Evolutionary conservation across 2,329 filamentous ascomycete species (phyloP).

Genomic region (Fusarium tupiense): DNA sequence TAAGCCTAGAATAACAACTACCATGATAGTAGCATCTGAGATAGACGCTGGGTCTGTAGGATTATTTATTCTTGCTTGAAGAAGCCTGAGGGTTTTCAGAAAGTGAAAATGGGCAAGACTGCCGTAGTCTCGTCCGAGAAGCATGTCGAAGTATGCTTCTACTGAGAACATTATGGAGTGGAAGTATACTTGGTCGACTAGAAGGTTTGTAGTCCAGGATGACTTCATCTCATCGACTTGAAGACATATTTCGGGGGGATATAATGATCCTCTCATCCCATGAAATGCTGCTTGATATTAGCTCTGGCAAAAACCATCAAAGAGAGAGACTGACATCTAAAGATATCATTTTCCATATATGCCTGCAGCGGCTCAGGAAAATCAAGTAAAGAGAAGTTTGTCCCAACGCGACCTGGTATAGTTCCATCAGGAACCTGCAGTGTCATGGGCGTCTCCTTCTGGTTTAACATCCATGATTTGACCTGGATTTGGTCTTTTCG

Average conservation of each 20-base stretch:
- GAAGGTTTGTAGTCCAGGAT: constrained; percentile 27
- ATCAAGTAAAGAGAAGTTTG: constrained; percentile 29
- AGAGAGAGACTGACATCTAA: not conserved
- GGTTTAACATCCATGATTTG: constrained; percentile 28
- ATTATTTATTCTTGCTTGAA: constrained; percentile 19
- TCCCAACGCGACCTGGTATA: constrained; percentile 20
- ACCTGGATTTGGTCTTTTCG: not conserved
- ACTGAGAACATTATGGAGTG: constrained; percentile 26
- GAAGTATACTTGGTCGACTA: constrained; percentile 30
- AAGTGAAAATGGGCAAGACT: constrained; percentile 28
- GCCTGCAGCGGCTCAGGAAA: constrained; percentile 33
- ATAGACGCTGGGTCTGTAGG: not conserved
- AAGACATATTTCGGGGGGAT: constrained; percentile 32
- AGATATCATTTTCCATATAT: constrained; percentile 32
- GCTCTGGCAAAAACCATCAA: fast-evolving
- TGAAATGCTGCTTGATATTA: not conserved
- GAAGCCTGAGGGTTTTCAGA: constrained; percentile 29
- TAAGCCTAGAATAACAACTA: constrained; percentile 16
- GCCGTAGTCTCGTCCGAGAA: not conserved
- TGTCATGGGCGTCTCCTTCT: not conserved
- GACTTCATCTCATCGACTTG: constrained; percentile 20
- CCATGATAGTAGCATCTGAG: constrained; percentile 36
- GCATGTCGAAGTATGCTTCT: constrained; percentile 22
- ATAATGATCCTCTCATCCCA: constrained; percentile 23
- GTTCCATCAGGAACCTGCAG: not conserved